Evolutionary conservation across 371 early-diverging fungal genomes (phyloP), one percentile per base, ranked within the genome.

Genomic region (Lichtheimia hyalospora): DNA sequence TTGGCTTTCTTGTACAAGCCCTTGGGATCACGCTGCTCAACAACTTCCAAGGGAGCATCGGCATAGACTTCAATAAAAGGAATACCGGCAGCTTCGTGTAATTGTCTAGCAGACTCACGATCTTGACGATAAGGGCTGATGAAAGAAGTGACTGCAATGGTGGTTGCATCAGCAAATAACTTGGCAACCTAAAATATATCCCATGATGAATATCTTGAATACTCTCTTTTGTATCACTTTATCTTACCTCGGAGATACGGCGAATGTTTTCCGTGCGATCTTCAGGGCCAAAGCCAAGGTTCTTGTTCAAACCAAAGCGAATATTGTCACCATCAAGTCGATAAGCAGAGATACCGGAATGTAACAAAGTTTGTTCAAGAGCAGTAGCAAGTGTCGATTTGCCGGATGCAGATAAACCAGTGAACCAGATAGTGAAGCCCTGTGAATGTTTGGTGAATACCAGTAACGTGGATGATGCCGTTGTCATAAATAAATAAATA

Each of bases 251-350:
- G 8, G 91, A 85, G 61, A 96, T 94, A 55, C 96, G 85, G 50
- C 96, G 88, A 68, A 96, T 96, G 82, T 96, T 96, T 67, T 96
- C 96, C 0, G 88, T 88, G 52, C 96, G 89, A 62, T 95, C 96
- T 40, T 89, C 90, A 52, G 92, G 91, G 43, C 92, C 89, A 69
- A 95, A 95, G 20, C 94, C 94, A 48, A 96, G 82, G 71, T 96
- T 90, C 79, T 93, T 93, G 84, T 96, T 96, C 60, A 96, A 78
- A 16, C 96, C 96, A 60, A 96, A 95, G 23, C 96, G 90, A 57
- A 96, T 89, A 73, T 96, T 96, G 79, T 96, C 96, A 54, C 96
- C 96, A 67, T 96, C 96, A 44, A 96, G 86, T 18, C 96, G 89
- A 70, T 96, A 96, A 16, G 91, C 86, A 34, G 75, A 71, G 51